phyloP scores from a whole-genome alignment of 73 alveolate species.

The Paramecium pentaurelia region DNA sequence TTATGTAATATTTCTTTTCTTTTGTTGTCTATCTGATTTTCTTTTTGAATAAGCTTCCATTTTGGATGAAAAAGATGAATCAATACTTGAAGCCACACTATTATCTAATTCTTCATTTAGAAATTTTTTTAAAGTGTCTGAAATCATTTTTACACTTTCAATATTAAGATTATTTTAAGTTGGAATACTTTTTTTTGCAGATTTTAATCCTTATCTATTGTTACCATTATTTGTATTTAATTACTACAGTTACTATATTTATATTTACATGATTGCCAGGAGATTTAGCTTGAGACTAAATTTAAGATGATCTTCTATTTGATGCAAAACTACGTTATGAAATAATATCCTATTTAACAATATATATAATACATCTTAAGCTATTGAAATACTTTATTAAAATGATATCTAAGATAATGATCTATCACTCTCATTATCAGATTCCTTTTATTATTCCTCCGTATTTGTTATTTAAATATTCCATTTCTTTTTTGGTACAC shows the following conservation, averaged over 20 bases:
- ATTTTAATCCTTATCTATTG: neutral
- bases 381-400: neutral
- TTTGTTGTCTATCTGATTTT: neutral
- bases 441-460: neutral
- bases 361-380: neutral
- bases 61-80: neutral
- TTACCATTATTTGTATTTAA: neutral
- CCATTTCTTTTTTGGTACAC: neutral
- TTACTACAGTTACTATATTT: neutral
- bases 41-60: neutral
- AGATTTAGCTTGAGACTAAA: neutral
- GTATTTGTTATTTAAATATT: neutral
- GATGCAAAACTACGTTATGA: neutral
- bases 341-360: neutral
- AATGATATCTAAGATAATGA: neutral
- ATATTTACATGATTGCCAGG: neutral
- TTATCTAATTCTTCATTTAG: neutral
- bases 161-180: neutral
- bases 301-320: neutral
- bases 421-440: neutral
- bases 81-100: neutral
- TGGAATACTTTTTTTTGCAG: neutral
- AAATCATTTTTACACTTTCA: neutral
- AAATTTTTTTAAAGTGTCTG: neutral
- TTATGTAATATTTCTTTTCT: neutral